A percentile compares a stretch with the other conserved stretches of the same genome.
Conservation (phyloP, 163 green algal species). For the Volvox carteri region DNA sequence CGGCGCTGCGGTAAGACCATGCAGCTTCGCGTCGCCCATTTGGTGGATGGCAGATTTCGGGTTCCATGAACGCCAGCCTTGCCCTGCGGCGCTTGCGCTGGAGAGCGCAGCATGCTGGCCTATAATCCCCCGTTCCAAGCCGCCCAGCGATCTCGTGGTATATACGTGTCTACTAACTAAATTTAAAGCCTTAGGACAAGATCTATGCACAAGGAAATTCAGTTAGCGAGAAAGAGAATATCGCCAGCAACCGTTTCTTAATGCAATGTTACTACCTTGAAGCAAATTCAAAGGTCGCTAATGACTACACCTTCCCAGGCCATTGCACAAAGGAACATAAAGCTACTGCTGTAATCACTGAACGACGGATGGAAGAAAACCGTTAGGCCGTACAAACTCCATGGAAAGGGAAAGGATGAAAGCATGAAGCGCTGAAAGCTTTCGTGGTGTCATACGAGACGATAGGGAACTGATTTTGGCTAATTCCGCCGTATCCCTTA, state of each 20-base stretch:
- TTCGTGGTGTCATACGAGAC: too few relatives aligned
- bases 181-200: too few relatives aligned
- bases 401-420: too few relatives aligned
- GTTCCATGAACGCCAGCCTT: conserved; percentile 5
- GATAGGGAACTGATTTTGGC: background rate
- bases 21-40: background rate
- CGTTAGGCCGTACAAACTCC: background rate
- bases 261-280: background rate
- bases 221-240: background rate
- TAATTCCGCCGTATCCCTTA: background rate
- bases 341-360: background rate
- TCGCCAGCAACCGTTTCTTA: background rate
- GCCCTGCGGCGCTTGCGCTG: conserved; percentile 7
- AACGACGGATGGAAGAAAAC: background rate
- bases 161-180: too few relatives aligned
- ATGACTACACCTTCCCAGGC: background rate
- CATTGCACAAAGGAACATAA: background rate
- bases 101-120: conserved; percentile 46
- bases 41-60: background rate
- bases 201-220: background rate
- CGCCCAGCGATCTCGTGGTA: too few relatives aligned
- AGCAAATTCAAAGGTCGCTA: background rate
- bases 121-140: background rate
- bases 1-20: background rate
- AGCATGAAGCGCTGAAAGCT: too few relatives aligned